Base-by-base conservation (phyloP, 352 stramenopile species). In the Elongisporangium prolatum region DNA sequence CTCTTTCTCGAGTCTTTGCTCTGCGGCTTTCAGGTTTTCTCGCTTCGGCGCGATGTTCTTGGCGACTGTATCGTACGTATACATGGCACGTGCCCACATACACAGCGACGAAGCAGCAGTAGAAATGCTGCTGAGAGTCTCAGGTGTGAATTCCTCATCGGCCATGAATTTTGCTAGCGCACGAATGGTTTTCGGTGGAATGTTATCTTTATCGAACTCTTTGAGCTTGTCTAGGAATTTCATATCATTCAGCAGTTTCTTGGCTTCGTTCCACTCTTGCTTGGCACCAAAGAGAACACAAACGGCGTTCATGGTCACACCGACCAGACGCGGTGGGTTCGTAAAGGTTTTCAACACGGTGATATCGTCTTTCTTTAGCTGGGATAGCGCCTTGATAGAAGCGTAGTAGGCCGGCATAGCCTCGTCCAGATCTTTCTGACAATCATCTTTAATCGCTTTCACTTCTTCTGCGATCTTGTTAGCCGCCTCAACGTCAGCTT, bases 41-140 rank as follows among this genome's bases (percentile, higher is more conserved):
- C 96, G 95, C 68, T 98, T 98, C 0, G 93, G 93, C 11, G 72
- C 93, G 65, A 98, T 97, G 60, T 91, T 96, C 63, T 97, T 98
- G 21, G 89, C 91, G 24, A 98, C 91, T 3, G 79, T 83, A 65
- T 98, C 90, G 72, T 98, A 98, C 21, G 88, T 97, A 61, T 97
- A 93, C 86, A 98, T 97, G 5, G 92, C 93, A 16, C 89, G 77
- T 0, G 86, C 92, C 90, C 93, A 98, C 91, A 98, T 98, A 64
- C 93, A 98, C 0, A 98, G 71, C 25, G 89, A 97, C 1, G 80
- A 97, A 13, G 92, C 91, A 13, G 93, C 93, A 4, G 75, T 95
- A 7, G 91, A 97, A 38, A 95, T 91, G 52, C 80, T 93, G 51
- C 75, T 89, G 8, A 96, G 64, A n/a, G 89, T 96, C 62, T 97